Base-by-base conservation (phyloP, 2,329 filamentous ascomycete genomes). In the Cladosporium austrohemisphaericum region DNA sequence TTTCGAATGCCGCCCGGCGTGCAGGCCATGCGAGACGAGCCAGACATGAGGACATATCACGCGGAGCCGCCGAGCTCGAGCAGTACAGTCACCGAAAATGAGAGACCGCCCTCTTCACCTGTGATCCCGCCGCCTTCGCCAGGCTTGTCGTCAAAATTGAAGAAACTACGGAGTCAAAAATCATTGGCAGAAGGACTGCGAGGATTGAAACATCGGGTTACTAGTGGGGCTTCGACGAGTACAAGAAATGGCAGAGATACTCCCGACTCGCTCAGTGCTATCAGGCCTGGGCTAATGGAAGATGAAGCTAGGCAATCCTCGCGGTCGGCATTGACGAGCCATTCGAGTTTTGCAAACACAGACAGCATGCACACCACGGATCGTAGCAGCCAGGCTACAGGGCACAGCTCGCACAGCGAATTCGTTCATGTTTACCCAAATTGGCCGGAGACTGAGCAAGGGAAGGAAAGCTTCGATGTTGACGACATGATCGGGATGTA, bases 321-420 rank as follows among this genome's bases (percentile, higher is more conserved):
- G 55, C 75, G 80, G 47, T 85, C 81, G 3, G 77, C 74, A 20
- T 68, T 80, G 63, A 85, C 81, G 3, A 79, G 68, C 52, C 65
- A 75, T 48, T 84, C 80, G 13, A 83, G 79, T 60, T 68, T 75
- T 32, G 68, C 78, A 43, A 77, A 78, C 35, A 47, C 44, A n/a
- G 62, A 72, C 5, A 78, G 79, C 46, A 67, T 72, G 10, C 79
- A 77, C 54, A 78, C 78, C n/a, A 94, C 88, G 1, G 88, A 92
- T 63, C 79, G 88, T 53, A 94, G 88, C 66, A 95, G 90, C 62
- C 76, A 93, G 41, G 67, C 85, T 55, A 93, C 89, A 3, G 89
- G 87, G 58, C 81, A 82, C 52, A 94, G 86, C 71, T 90, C 86
- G 1, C 76, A 84, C 46, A 85, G 76, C 71, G 70, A 93, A 74